Evolutionary conservation across 129 eudicot species (phyloP).

Genomic region (Lactuca saligna): DNA sequence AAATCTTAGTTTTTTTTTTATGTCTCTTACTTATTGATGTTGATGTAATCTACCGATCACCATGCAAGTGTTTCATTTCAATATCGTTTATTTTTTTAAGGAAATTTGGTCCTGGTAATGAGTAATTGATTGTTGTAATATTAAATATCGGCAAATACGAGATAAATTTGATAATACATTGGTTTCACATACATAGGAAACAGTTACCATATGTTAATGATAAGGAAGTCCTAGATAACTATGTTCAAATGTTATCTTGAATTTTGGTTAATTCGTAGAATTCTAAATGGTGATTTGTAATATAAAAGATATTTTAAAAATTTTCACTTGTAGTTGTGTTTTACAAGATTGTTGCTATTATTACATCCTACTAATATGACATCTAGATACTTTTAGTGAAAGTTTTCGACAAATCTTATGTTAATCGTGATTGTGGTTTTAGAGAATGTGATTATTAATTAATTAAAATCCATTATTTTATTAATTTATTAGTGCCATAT

Average conservation of each 20-base stretch:
- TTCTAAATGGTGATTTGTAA: constrained; percentile 2
- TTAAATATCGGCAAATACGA: constrained; percentile 2
- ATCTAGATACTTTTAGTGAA: too few species aligned
- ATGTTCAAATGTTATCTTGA: neutral
- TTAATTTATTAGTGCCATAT: too few species aligned
- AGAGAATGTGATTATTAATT: too few species aligned
- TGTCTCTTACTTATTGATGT: neutral
- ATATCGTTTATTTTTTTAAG: neutral
- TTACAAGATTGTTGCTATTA: neutral
- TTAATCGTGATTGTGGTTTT: too few species aligned
- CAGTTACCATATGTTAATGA: neutral
- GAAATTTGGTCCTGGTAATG: neutral
- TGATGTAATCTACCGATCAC: neutral
- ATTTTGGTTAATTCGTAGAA: neutral
- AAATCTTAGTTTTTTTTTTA: neutral
- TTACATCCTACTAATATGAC: too few species aligned
- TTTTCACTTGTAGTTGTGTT: constrained; percentile 4
- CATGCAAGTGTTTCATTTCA: neutral
- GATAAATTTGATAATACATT: constrained; percentile 6
- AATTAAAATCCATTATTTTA: too few species aligned
- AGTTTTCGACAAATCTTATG: too few species aligned
- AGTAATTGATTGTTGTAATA: constrained; percentile 16
- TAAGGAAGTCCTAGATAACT: neutral
- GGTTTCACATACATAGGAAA: constrained; percentile 13
- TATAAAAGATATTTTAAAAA: neutral